Evolutionary conservation across 2,329 filamentous ascomycete genomes (phyloP), one percentile per base, ranked within the genome.

Genomic region (Acrodontium crateriforme): DNA sequence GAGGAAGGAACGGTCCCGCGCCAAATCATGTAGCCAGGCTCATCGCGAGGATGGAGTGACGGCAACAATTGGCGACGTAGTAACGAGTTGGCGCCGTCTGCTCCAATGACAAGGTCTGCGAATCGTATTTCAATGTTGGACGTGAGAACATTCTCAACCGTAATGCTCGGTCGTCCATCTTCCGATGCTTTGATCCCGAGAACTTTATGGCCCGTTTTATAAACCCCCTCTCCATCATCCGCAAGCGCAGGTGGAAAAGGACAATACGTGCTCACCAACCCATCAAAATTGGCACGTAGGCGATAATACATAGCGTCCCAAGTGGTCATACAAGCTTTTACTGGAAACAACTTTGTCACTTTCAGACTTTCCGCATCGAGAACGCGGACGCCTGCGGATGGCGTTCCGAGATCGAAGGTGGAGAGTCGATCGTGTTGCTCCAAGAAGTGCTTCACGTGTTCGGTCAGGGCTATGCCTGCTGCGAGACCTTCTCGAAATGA

Each of bases 11-110:
- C 30, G 6, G 35, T 39, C 11, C 39, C 39, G 5, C 41, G 33
- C 39, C 39, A 42, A 15, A 40, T 34, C 3, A 41, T 31, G 20
- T 42, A 44, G 18, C 40, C 41, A 7, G 39, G 36, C 14, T 39
- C 35, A 16, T 36, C 29, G 7, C 40, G 31, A n/a, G n/a, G n/a
- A 14, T 27, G 18, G 2, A 40, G 22, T 3, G 25, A n/a, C 5
- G 40, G 40, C 16, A 35, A 14, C 4, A 42, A 28, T 21, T 32
- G 36, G 8, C 30, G 21, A 4, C 41, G 29, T 7, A 40, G 36
- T 2, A 27, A 18, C 22, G 36, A 41, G 27, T 40, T 41, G 12
- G 40, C 32, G 12, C 41, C 40, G 26, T 44, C 41, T 14, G 41
- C 37, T 18, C 32, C 40, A 9, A 44, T 38, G 30, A 44, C 28